Evolutionary conservation across 2,329 filamentous ascomycete genomes (phyloP), one percentile per base, ranked within the genome.

Genomic region (Fusarium sp.): DNA sequence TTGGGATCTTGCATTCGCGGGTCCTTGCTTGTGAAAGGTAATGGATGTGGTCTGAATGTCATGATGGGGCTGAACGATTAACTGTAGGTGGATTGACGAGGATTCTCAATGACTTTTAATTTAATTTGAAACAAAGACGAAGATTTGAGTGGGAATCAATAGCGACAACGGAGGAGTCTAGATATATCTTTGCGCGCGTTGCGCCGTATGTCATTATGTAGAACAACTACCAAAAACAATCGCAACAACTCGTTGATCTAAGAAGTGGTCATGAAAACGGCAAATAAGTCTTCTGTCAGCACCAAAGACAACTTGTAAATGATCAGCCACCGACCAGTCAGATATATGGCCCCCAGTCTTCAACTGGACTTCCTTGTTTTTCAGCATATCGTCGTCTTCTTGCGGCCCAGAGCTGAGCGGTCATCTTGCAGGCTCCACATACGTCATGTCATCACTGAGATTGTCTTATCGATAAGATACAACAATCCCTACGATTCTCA

Each of bases 1-100:
- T 46, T 2, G 44, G 28, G 28, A 30, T 30, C 28, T 6, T 30
- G 28, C 28, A 30, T 30, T 30, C 28, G 28, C 28, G 28, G 51
- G 7, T 60, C 56, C 20, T 57, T 57, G 35, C 44, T 56, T 24
- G 56, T 56, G 17, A 60, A 56, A 9, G 56, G 56, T 3, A 56
- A 15, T 10, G 56, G 56, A 13, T 56, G 51, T 4, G 51, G 56
- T 19, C 43, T 43, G 33, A 59, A 57, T 5, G 56, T 6, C 56
- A 59, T 59, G 19, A 5, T 59, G 40, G 26, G 1, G 17, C 3
- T 4, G 5, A 37, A 8, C 8, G n/a, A 32, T 19, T 22, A 22
- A 22, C 22, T 22, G 6, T 22, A 22, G 22, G 22, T 22, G 22
- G 22, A 22, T 22, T 22, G 22, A 22, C 5, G 22, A 22, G 22